Evolutionary conservation across 768 basidiomycete species (phyloP), one percentile per base, ranked within the genome.

Genomic region (Daedaleopsis nitida): DNA sequence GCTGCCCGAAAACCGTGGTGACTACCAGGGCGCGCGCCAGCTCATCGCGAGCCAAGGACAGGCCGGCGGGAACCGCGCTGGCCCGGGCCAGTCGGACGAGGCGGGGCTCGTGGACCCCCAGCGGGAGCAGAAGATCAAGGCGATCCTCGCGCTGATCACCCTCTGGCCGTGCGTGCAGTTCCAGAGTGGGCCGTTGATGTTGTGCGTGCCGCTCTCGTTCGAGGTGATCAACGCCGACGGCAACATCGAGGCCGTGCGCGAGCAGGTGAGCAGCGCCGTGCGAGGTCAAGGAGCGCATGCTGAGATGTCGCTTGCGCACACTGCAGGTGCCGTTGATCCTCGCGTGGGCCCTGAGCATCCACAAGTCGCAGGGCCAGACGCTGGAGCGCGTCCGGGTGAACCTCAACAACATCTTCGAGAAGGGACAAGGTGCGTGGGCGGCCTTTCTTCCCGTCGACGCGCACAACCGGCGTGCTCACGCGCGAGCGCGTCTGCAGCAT

Each of bases 341-440:
- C n/a, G 87, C 94, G 0, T 95, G 92, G 90, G 92, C 93, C 0
- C 78, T 95, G 70, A 89, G 87, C 51, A 86, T 95, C 38, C 92
- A 95, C 75, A 96, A 96, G 70, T 89, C 88, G 5, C 94, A 96
- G 70, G 94, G 94, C 0, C 94, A 95, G 72, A 96, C 94, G 0
- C 75, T 96, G 47, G 85, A 92, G 53, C 80, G 92, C 52, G 92
- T 95, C 58, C 89, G 87, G 60, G 89, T 95, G 4, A 86, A 95
- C 68, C 80, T 96, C 27, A 71, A 76, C 60, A 80, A 82, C 44
- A 88, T 85, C 1, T 96, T 96, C 74, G 94, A 91, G 71, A 87
- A 83, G 59, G 89, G 89, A 5, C 86, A 92, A 85, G 88, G 89
- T 86, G 52, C 53, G 70, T 53, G 23, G n/a, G 23, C 39, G 17